A percentile compares a stretch with the other conserved stretches of the same genome.
Conservation (phyloP, 2,329 filamentous ascomycete genomes). For the Colletotrichum tofieldiae region DNA sequence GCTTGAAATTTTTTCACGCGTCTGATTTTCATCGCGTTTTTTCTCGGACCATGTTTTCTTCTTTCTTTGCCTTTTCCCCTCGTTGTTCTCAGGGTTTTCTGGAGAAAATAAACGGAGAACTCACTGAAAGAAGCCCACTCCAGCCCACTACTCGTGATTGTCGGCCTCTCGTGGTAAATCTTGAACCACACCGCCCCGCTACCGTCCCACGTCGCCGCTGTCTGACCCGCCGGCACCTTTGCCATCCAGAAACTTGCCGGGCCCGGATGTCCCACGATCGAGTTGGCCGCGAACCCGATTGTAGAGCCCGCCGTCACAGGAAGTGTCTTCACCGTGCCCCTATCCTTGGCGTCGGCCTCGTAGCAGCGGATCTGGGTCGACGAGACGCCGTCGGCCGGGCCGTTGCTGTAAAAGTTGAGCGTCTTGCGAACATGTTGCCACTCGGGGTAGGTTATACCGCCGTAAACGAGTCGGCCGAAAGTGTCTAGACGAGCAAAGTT, state of each 20-base stretch:
- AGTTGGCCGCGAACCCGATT: constrained; percentile 56
- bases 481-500: constrained; percentile 10
- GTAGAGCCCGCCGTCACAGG: constrained; percentile 47
- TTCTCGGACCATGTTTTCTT: neutral
- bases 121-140: constrained; percentile 58
- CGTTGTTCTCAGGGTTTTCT: neutral
- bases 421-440: constrained; percentile 53
- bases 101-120: constrained; percentile 30
- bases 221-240: constrained; percentile 53
- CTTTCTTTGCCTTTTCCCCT: neutral
- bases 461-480: constrained; percentile 35
- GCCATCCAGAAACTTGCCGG: constrained; percentile 57
- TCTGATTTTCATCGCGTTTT: neutral
- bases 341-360: constrained; percentile 44
- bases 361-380: constrained; percentile 54
- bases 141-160: constrained; percentile 53
- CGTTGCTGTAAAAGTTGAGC: constrained; percentile 53
- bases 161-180: constrained; percentile 55
- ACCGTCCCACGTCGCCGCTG: constrained; percentile 52
- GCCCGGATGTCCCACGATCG: constrained; percentile 56
- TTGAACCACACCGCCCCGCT: constrained; percentile 56
- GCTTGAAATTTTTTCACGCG: neutral
- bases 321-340: constrained; percentile 28
- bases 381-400: constrained; percentile 51
- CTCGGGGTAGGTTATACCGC: constrained; percentile 44